Evolutionary conservation across 768 basidiomycete genomes (phyloP).

Genomic region (Russula emetica): DNA sequence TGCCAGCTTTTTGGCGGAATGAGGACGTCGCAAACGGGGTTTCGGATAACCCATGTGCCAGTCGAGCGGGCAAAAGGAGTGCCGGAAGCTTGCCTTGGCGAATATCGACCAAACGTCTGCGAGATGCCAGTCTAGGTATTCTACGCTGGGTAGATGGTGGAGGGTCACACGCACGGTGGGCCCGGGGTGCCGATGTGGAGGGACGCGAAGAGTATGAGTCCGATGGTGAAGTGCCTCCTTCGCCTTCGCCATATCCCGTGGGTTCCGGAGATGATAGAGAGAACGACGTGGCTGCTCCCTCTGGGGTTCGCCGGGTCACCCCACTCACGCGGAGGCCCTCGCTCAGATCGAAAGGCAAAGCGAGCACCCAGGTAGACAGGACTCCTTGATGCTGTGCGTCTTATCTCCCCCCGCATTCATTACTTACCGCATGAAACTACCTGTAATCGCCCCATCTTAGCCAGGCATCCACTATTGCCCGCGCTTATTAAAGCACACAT

Average conservation of each 20-base stretch:
- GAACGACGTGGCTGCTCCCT: constrained; percentile 34
- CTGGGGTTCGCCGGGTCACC: constrained; percentile 43
- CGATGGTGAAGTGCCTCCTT: constrained; percentile 33
- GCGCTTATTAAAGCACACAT: constrained; percentile 13
- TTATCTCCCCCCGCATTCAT: neutral
- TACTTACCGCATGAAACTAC: constrained; percentile 2
- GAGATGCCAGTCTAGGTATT: constrained; percentile 55
- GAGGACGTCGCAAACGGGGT: constrained; percentile 32
- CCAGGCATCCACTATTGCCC: constrained; percentile 1
- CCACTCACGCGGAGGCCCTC: constrained; percentile 69
- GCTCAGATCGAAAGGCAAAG: constrained; percentile 29
- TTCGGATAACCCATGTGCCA: constrained; percentile 33
- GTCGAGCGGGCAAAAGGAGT: constrained; percentile 42
- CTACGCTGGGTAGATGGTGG: constrained; percentile 70
- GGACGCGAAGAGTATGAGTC: constrained; percentile 41
- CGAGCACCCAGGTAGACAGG: constrained; percentile 4
- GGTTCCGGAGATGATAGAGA: constrained; percentile 34
- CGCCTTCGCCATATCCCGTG: constrained; percentile 27
- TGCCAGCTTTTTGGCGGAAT: constrained; percentile 38
- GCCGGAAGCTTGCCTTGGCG: constrained; percentile 50
- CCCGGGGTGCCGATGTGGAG: constrained; percentile 38
- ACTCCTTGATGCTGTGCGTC: constrained; percentile 14
- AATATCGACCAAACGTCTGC: constrained; percentile 53
- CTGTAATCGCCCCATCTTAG: constrained; percentile 3
- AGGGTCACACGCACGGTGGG: constrained; percentile 59